phyloP scores from a whole-genome alignment of 768 basidiomycete species.

The Mycena haematopus region DNA sequence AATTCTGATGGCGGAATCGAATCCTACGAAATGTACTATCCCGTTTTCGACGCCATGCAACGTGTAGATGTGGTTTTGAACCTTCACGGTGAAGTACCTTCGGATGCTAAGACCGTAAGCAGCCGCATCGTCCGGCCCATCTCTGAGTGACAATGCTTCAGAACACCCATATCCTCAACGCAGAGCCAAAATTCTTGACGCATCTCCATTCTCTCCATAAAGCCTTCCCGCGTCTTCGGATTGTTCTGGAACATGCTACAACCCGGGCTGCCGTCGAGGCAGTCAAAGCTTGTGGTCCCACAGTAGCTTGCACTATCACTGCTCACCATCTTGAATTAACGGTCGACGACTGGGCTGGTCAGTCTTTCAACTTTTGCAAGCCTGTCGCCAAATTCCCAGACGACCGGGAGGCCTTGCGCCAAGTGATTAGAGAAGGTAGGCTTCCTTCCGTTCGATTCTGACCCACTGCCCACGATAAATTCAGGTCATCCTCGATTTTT shows the following conservation, averaged over 20 bases:
- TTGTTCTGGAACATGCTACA: constrained; percentile 97
- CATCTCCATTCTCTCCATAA: constrained; percentile 84
- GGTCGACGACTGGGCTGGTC: constrained; percentile 96
- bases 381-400: constrained; percentile 96
- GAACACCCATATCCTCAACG: constrained; percentile 94
- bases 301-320: constrained; percentile 96
- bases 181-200: constrained; percentile 87
- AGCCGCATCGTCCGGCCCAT: constrained; percentile 35
- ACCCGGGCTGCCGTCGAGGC: constrained; percentile 89
- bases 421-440: constrained; percentile 78
- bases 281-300: constrained; percentile 78
- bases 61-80: constrained; percentile 93
- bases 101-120: constrained; percentile 51
- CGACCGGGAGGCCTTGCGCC: constrained; percentile 82
- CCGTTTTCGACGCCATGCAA: constrained; percentile 93
- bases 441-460: background rate
- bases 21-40: constrained; percentile 92
- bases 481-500: constrained; percentile 94
- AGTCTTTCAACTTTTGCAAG: constrained; percentile 96
- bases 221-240: constrained; percentile 87
- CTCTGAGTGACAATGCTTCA: constrained; percentile 36
- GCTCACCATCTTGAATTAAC: constrained; percentile 94
- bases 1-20: constrained; percentile 97
- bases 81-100: constrained; percentile 96
- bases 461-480: constrained; percentile 1